Evolutionary conservation across 2,329 filamentous ascomycete genomes (phyloP).

Genomic region (Rasamsonia emersonii): DNA sequence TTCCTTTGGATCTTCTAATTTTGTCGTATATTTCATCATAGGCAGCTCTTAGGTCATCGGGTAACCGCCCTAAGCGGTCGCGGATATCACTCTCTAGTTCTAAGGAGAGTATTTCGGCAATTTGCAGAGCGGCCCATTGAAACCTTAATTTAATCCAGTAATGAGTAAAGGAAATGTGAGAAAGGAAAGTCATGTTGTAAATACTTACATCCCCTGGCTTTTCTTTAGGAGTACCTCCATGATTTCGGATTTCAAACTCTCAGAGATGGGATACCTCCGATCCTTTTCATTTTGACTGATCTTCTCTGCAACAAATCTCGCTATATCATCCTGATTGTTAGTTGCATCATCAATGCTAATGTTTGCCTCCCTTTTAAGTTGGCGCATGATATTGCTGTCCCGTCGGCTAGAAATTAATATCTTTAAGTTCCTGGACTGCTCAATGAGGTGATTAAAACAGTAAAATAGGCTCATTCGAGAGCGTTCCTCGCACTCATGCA

Average conservation of each 20-base stretch:
- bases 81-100: constrained; percentile 13
- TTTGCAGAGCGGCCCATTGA: constrained; percentile 25
- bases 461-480: constrained; percentile 4
- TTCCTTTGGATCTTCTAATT: constrained; percentile 10
- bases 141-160: constrained; percentile 17
- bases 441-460: constrained; percentile 2
- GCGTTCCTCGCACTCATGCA: constrained; percentile 8
- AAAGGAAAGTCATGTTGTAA: background rate
- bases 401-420: constrained; percentile 11
- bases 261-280: constrained; percentile 10
- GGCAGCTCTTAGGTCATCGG: constrained; percentile 15
- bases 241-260: constrained; percentile 13
- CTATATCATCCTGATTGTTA: constrained; percentile 22
- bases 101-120: constrained; percentile 17
- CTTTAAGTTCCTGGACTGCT: constrained; percentile 2
- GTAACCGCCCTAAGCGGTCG: constrained; percentile 20
- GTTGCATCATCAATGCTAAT: constrained; percentile 14
- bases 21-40: constrained; percentile 22
- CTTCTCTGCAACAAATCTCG: constrained; percentile 15
- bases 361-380: constrained; percentile 5
- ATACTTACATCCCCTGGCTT: constrained; percentile 22
- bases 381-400: constrained; percentile 7
- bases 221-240: constrained; percentile 12
- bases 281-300: constrained; percentile 12
- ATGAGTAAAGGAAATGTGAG: background rate